phyloP scores from a whole-genome alignment of 129 eudicot species.

The Saposhnikovia divaricata region DNA sequence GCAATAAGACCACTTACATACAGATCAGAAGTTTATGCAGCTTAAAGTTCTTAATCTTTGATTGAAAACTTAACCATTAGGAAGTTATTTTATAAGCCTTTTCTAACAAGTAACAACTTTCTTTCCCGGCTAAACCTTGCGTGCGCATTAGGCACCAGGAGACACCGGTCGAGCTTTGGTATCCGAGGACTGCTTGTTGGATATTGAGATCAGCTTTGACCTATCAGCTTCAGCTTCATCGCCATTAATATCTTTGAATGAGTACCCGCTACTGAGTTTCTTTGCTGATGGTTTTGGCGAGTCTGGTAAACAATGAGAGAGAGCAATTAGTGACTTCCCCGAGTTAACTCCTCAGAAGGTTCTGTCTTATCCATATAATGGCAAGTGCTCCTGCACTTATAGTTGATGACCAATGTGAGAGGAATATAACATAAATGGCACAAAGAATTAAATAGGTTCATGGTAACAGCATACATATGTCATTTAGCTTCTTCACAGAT shows the following conservation, averaged over 20 bases:
- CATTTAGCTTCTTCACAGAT: neutral
- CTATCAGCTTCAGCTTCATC: slow-evolving; percentile 39
- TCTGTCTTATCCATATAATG: slow-evolving; percentile 59
- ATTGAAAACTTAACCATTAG: slow-evolving; percentile 3
- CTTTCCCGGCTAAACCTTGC: slow-evolving; percentile 24
- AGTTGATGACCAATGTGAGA: neutral
- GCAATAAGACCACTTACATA: neutral
- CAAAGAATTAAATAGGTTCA: neutral
- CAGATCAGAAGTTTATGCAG: slow-evolving; percentile 1
- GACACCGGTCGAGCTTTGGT: slow-evolving; percentile 20
- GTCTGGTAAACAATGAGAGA: slow-evolving; percentile 51
- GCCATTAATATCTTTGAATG: slow-evolving; percentile 17
- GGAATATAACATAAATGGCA: neutral
- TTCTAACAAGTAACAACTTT: neutral
- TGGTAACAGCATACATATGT: neutral
- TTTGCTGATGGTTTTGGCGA: slow-evolving; percentile 15
- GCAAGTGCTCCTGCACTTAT: slow-evolving; percentile 19
- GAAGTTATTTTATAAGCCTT: neutral
- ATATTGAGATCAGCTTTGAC: slow-evolving; percentile 49
- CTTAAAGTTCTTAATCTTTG: neutral
- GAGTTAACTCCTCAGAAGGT: slow-evolving; percentile 44
- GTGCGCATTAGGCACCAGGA: slow-evolving; percentile 11
- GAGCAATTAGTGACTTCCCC: slow-evolving; percentile 72
- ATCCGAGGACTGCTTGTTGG: slow-evolving; percentile 55
- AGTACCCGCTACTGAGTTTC: slow-evolving; percentile 11